Evolutionary conservation across 805 yeast species (phyloP).

Genomic region (Ogataea thermomethanolica): DNA sequence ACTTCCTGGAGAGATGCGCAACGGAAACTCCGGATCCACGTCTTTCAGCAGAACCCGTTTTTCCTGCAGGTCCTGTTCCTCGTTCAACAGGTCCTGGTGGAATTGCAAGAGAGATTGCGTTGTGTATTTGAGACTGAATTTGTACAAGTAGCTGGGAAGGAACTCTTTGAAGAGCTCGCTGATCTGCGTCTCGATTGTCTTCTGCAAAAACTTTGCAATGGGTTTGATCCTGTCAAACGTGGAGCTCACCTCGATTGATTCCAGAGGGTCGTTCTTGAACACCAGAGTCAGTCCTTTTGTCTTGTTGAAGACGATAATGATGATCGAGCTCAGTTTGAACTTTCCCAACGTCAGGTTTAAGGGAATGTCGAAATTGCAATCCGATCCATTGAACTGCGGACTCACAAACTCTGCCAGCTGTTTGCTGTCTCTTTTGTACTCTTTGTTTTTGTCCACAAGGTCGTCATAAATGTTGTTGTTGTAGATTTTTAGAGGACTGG

Average conservation of each 20-base stretch:
- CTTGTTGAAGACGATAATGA: slow-evolving; percentile 77
- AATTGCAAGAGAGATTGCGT: slow-evolving; percentile 36
- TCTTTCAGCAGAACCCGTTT: slow-evolving; percentile 44
- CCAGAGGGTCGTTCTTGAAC: slow-evolving; percentile 85
- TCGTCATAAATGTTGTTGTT: slow-evolving; percentile 30
- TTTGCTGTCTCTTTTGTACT: slow-evolving; percentile 27
- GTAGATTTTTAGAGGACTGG: slow-evolving; percentile 75
- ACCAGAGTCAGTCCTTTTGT: slow-evolving; percentile 82
- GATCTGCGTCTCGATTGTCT: slow-evolving; percentile 77
- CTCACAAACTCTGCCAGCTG: slow-evolving; percentile 47
- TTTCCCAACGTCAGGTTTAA: slow-evolving; percentile 70
- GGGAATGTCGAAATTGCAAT: slow-evolving; percentile 72
- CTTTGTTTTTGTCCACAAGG: slow-evolving; percentile 31
- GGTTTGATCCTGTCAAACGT: slow-evolving; percentile 86
- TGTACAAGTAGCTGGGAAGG: slow-evolving; percentile 75
- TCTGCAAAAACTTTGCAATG: slow-evolving; percentile 76
- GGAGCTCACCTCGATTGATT: slow-evolving; percentile 74
- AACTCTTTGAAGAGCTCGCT: slow-evolving; percentile 80
- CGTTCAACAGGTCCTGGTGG: slow-evolving; percentile 33
- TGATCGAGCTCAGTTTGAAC: slow-evolving; percentile 72
- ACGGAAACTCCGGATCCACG: slow-evolving; percentile 57
- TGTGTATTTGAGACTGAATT: slow-evolving; percentile 66
- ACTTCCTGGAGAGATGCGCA: slow-evolving; percentile 57
- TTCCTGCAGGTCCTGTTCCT: slow-evolving; percentile 30
- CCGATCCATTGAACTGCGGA: slow-evolving; percentile 64